Conservation (phyloP, 768 basidiomycete species). For the Hebeloma cylindrosporum region DNA sequence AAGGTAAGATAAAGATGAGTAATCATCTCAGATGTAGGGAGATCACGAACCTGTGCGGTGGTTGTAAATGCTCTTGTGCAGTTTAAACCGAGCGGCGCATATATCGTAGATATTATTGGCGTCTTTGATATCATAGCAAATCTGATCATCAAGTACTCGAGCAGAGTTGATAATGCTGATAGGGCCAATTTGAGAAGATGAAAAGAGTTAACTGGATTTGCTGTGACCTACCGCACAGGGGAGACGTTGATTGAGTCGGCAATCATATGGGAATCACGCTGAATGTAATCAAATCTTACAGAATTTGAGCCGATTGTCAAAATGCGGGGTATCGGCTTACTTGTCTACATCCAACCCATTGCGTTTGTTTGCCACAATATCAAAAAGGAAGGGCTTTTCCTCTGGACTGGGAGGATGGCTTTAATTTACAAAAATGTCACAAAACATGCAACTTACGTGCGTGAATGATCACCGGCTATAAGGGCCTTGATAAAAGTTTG, state of each 20-base stretch:
- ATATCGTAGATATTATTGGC: slow-evolving; percentile 71
- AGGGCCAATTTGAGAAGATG: not conserved
- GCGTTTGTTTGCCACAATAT: slow-evolving; percentile 77
- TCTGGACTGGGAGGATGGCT: slow-evolving; percentile 24
- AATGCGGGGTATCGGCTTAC: slow-evolving; percentile 36
- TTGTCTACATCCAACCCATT: slow-evolving; percentile 89
- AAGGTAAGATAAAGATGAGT: not conserved
- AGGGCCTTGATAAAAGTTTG: slow-evolving; percentile 70
- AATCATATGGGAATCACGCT: slow-evolving; percentile 67
- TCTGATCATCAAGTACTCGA: slow-evolving; percentile 68
- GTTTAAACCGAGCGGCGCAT: slow-evolving; percentile 66
- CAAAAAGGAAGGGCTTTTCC: slow-evolving; percentile 75
- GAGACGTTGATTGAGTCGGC: slow-evolving; percentile 58
- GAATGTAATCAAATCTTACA: slow-evolving; percentile 75
- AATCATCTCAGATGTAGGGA: not conserved
- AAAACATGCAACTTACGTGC: slow-evolving; percentile 42
- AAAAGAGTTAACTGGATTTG: not conserved
- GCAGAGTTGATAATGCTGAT: slow-evolving; percentile 60
- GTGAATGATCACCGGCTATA: slow-evolving; percentile 58
- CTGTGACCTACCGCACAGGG: slow-evolving; percentile 27
- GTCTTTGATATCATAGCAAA: slow-evolving; percentile 82
- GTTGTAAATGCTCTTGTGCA: slow-evolving; percentile 77
- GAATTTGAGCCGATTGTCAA: not conserved
- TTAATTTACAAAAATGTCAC: not conserved
- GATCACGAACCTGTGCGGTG: slow-evolving; percentile 48